phyloP scores from a whole-genome alignment of 306 rosid species.

The Datisca glomerata region DNA sequence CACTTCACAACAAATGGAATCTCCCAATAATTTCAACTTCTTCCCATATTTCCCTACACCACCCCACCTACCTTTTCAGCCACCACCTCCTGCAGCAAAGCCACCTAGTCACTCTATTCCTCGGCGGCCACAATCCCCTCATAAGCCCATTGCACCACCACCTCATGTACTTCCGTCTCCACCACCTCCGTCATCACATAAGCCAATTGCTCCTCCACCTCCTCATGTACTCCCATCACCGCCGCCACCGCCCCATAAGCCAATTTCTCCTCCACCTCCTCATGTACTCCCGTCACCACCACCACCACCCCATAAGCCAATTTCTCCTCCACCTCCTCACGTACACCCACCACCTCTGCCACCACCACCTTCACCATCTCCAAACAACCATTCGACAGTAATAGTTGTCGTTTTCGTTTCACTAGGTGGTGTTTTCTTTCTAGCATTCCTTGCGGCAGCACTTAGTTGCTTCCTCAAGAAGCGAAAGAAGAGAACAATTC shows the following conservation, averaged over 20 bases:
- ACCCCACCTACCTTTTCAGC: slow-evolving; percentile 3
- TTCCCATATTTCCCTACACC: slow-evolving; percentile 29
- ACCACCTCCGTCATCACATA: slow-evolving; percentile 17
- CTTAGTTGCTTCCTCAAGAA: slow-evolving; percentile 37
- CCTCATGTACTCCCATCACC: slow-evolving; percentile 26
- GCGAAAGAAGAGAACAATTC: slow-evolving; percentile 29
- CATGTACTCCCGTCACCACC: slow-evolving; percentile 16
- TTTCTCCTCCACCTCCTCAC: slow-evolving; percentile 36
- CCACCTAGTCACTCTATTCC: slow-evolving; percentile 21
- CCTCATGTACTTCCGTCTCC: slow-evolving; percentile 2
- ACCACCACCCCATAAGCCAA: slow-evolving; percentile 15
- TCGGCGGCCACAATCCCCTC: not conserved
- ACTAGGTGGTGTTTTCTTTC: slow-evolving; percentile 36
- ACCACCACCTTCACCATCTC: slow-evolving; percentile 44
- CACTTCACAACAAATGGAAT: slow-evolving; percentile 28
- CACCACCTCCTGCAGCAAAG: slow-evolving; percentile 8
- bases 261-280: slow-evolving; percentile 24
- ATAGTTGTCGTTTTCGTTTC: slow-evolving; percentile 46
- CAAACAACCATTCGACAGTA: slow-evolving; percentile 33
- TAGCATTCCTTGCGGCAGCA: slow-evolving; percentile 48
- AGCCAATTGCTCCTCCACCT: slow-evolving; percentile 14
- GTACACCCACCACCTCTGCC: slow-evolving; percentile 24
- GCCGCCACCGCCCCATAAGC: slow-evolving; percentile 14
- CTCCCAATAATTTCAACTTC: slow-evolving; percentile 15
- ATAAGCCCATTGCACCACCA: slow-evolving; percentile 1